Evolutionary conservation across 73 alveolate species (phyloP), one percentile per base, ranked within the genome.

Genomic region (Paramecium pentaurelia): DNA sequence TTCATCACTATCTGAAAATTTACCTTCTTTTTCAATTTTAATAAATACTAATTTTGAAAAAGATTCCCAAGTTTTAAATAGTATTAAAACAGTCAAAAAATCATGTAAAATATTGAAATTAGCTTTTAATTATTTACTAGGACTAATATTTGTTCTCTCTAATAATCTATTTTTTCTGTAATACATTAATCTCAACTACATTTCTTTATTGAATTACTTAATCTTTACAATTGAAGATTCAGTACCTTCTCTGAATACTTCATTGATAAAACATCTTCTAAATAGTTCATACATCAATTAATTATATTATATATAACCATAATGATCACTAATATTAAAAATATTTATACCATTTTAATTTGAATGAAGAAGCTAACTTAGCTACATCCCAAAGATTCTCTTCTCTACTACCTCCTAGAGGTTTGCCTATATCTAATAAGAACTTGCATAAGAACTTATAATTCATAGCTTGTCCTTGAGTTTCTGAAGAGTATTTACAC

Each of bases 401-500:
- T 22, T 80, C 75, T 25, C 20, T 28, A 20, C 49, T 36, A 11
- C 47, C 44, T 40, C 47, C 47, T 18, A 80, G 18, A 18, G 91
- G 91, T 45, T 80, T 44, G 14, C 91, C 91, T 20, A 80, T 28
- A 80, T 80, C 75, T n/a, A 45, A 45, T 0, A 80, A 54, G 9
- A 80, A 80, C 34, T 47, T 49, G 58, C 91, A 49, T 45, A 80
- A 49, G 16, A 45, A 49, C 27, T 49, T 42, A 47, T 80, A 80
- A 20, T 80, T 42, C 91, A 80, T 80, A 12, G 91, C 71, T 47
- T 80, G 32, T 0, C 91, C 91, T 20, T 47, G 14, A 25, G 71
- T 80, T 12, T 80, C 91, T 11, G 47, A 80, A 8, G 91, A 80
- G 37, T 45, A 80, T 80, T 49, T 80, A 80, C 91, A 80, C 91